These are phyloP conservation scores for Lichtheimia corymbifera DNA, from an alignment of 371 early-diverging fungal genomes.

Conservation along the genomic window DNA sequence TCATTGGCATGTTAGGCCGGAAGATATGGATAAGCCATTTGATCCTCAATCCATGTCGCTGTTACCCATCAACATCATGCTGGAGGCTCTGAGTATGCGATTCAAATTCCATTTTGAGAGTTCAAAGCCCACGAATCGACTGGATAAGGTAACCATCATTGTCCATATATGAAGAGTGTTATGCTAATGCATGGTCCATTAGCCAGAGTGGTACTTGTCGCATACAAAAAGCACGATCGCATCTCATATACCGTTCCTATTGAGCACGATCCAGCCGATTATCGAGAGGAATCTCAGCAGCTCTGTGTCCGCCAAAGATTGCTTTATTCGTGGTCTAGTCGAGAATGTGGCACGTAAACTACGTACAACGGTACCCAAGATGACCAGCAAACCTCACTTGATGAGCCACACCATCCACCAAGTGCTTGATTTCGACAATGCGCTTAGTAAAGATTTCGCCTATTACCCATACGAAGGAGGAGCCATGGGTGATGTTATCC, in stretches of 20 bases:
- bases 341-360: slow-evolving; percentile 67
- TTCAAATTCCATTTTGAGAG: slow-evolving; percentile 84
- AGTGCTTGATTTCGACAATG: slow-evolving; percentile 73
- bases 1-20: slow-evolving; percentile 10
- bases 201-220: slow-evolving; percentile 87
- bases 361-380: slow-evolving; percentile 51
- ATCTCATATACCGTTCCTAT: slow-evolving; percentile 34
- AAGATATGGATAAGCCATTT: neutral
- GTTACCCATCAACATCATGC: slow-evolving; percentile 61
- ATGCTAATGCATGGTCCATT: neutral
- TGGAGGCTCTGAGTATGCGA: slow-evolving; percentile 63
- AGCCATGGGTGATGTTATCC: slow-evolving; percentile 54
- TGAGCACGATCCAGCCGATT: slow-evolving; percentile 43
- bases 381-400: slow-evolving; percentile 58
- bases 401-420: slow-evolving; percentile 78
- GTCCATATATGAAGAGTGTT: neutral
- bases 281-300: slow-evolving; percentile 12
- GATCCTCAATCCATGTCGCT: neutral
- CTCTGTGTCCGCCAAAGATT: slow-evolving; percentile 53
- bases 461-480: slow-evolving; percentile 49
- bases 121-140: slow-evolving; percentile 73
- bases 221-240: slow-evolving; percentile 66
- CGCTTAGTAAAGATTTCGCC: slow-evolving; percentile 66
- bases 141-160: slow-evolving; percentile 64
- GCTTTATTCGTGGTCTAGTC: slow-evolving; percentile 67